Evolutionary conservation across 2,329 filamentous ascomycete species (phyloP), one percentile per base, ranked within the genome.

Genomic region (Phaeomoniella chlamydospora): DNA sequence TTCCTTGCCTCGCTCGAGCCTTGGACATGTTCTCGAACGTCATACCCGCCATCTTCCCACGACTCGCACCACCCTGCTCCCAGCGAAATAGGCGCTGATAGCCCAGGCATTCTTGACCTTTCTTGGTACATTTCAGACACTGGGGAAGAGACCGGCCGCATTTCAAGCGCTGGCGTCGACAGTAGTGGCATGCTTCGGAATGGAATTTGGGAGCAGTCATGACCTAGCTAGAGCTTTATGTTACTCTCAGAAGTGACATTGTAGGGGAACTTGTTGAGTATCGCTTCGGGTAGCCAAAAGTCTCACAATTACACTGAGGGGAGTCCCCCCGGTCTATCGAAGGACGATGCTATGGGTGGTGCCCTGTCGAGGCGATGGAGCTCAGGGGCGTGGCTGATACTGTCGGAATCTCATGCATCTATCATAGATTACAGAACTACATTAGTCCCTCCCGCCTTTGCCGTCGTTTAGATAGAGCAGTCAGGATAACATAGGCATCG

Each of bases 21-120:
- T 49, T 29, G 14, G 29, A 37, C 13, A 49, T 44, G 39, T 64
- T 62, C 37, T 62, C 57, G 44, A 64, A 68, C 15, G 61, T 62
- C 46, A 61, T 61, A n/a, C 66, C 66, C 61, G 68, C 67, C 65
- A 68, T 60, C 48, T 59, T 61, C 15, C 58, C 58, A 22, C 58
- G 58, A 45, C 58, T 62, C 15, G 58, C 58, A 32, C 61, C 56
- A 31, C 57, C 57, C 36, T 57, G 58, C 19, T 59, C 57, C 58
- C 58, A 62, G 11, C 58, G 52, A 36, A 61, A 41, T 13, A 56
- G 56, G 39, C 59, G 59, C 40, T 56, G 52, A 42, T 62, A 62
- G 12, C 58, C 58, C 43, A 61, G 40, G 37, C 58, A 62, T 49
- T 60, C 54, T 43, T 59, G 59, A 37, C 58, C 58, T 37, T 54